Percentiles rank a stretch among this genome's conserved stretches.
phyloP scores from a whole-genome alignment of 75 land plant genomes.

The Azolla pinnata region DNA sequence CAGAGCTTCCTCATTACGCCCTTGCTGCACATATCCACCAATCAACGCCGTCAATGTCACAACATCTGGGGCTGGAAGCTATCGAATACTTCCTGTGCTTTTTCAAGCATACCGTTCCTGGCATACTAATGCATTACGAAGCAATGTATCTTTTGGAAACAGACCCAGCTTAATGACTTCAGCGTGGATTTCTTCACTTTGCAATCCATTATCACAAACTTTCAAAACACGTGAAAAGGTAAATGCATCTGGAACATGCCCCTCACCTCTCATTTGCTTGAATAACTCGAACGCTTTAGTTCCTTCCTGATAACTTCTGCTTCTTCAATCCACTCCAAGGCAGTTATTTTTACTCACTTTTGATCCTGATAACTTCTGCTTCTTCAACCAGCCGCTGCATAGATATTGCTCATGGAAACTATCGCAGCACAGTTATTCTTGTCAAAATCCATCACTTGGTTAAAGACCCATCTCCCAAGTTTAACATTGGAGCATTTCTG shows the following conservation, averaged over 20 bases:
- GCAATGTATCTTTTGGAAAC: background rate
- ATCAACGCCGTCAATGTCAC: background rate
- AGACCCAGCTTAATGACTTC: background rate
- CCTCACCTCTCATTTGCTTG: background rate
- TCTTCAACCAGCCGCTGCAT: too few species aligned
- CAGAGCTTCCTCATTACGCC: background rate
- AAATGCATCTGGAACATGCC: background rate
- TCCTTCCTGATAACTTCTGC: too few species aligned
- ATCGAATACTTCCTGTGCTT: background rate
- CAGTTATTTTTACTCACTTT: too few species aligned
- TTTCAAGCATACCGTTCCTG: background rate
- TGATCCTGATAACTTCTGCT: too few species aligned
- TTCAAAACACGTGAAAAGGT: background rate
- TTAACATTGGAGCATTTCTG: too few species aligned
- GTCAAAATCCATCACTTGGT: too few species aligned
- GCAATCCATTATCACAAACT: background rate
- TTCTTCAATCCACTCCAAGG: too few species aligned
- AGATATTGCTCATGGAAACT: too few species aligned
- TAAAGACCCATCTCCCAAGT: too few species aligned
- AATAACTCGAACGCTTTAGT: background rate
- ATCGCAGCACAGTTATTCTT: too few species aligned
- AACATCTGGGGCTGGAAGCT: background rate
- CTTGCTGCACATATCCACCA: background rate
- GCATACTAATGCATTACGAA: background rate
- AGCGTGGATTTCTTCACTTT: background rate